A percentile compares a stretch with the other conserved stretches of the same genome.
phyloP scores from a whole-genome alignment of 768 basidiomycete species.

The Phanerochaete carnosa region DNA sequence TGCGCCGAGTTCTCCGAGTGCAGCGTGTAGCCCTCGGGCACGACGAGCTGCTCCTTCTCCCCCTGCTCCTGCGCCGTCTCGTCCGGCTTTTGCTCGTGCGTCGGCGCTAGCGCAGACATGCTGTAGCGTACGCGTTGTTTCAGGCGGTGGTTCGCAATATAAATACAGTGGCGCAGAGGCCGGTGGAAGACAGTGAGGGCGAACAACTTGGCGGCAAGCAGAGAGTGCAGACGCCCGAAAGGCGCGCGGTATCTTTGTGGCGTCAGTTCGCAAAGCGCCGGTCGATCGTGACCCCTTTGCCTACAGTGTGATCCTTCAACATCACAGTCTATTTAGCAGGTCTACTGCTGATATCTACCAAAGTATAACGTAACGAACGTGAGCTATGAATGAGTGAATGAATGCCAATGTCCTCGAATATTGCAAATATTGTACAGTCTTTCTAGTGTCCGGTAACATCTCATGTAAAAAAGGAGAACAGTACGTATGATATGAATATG shows the following conservation, averaged over 20 bases:
- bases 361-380: background rate
- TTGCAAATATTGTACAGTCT: background rate
- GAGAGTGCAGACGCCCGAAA: background rate
- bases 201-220: background rate
- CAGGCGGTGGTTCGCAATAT: background rate
- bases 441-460: background rate
- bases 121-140: background rate
- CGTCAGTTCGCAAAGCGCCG: background rate
- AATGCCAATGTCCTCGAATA: background rate
- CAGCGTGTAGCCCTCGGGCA: conserved; percentile 75
- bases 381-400: background rate
- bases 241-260: background rate
- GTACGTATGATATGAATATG: background rate
- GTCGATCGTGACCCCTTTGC: too few species aligned
- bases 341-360: background rate
- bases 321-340: background rate
- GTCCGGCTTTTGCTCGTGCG: background rate
- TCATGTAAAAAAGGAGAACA: too few species aligned
- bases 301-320: too few species aligned
- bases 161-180: background rate
- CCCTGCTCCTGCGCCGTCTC: too few species aligned
- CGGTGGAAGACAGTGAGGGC: background rate
- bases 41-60: conserved; percentile 25
- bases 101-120: background rate
- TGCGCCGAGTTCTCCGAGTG: conserved; percentile 80